Evolutionary conservation across 2,329 filamentous ascomycete species (phyloP).

Genomic region (Pezicula radicicola): DNA sequence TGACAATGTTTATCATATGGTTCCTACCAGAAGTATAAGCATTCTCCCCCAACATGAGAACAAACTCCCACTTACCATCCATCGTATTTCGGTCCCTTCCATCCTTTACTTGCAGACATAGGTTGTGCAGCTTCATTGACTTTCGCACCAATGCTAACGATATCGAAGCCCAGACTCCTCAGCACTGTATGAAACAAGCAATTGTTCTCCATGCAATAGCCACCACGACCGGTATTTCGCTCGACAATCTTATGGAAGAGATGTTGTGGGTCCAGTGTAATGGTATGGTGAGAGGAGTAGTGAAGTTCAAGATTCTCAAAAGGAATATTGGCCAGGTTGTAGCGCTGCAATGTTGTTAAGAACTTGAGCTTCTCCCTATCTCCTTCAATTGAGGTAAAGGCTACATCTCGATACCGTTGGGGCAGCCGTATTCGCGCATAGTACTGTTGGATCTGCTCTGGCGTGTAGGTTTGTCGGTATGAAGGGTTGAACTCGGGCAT

Average conservation of each 20-base stretch:
- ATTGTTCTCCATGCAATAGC: constrained; percentile 58
- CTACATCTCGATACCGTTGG: not conserved
- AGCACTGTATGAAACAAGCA: constrained; percentile 50
- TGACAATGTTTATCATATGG: constrained; percentile 60
- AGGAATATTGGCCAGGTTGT: constrained; percentile 48
- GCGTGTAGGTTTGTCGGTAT: constrained; percentile 4
- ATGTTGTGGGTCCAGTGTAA: constrained; percentile 41
- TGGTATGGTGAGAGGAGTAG: constrained; percentile 36
- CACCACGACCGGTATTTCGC: constrained; percentile 41
- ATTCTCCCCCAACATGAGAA: not conserved
- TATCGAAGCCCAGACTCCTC: constrained; percentile 43
- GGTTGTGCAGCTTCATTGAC: constrained; percentile 23
- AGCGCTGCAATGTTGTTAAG: constrained; percentile 36
- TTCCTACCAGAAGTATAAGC: constrained; percentile 28
- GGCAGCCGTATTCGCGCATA: constrained; percentile 10
- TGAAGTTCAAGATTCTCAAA: constrained; percentile 56
- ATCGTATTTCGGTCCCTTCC: not conserved
- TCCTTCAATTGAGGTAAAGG: not conserved
- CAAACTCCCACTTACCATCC: not conserved
- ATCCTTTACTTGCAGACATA: not conserved
- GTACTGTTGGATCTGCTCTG: constrained; percentile 9
- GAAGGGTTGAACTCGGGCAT: not conserved
- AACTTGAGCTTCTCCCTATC: constrained; percentile 26
- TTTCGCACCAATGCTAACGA: constrained; percentile 53
- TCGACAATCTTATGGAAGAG: constrained; percentile 48